Evolutionary conservation across 768 basidiomycete genomes (phyloP), one percentile per base, ranked within the genome.

Genomic region (Steccherinum ochraceum): DNA sequence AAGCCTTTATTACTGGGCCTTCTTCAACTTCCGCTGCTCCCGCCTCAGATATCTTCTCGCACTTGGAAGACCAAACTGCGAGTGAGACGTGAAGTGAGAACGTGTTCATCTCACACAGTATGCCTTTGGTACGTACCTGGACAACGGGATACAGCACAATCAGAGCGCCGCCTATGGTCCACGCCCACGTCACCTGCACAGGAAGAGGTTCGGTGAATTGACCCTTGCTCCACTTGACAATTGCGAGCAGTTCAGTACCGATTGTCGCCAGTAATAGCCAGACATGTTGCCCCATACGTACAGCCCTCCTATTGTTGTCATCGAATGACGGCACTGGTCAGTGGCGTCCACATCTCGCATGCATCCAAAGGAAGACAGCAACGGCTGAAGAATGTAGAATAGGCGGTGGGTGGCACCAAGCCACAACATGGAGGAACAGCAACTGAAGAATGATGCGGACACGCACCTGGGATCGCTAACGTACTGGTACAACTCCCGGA

Each of bases 241-340:
- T 90, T 40, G 83, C 84, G 46, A 93, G 72, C 27, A 90, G 65
- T 64, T 93, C 90, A 12, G 91, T 92, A 51, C 81, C 60, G 54
- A 91, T 82, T n/a, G 90, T 93, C 25, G 90, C 89, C 46, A 91
- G 78, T 53, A 93, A 71, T 40, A 93, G 71, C 90, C 90, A 92
- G 26, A 84, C 83, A 61, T 93, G 90, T 58, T 90, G 87, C 1
- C 91, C 90, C 90, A 93, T 92, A 51, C 90, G 78, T 55, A 83
- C 83, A n/a, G 87, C 84, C 58, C 75, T 83, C 60, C 90, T 92
- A 60, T 43, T 18, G 21, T 43, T 23, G 18, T 43, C 16, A 11
- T n/a, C 35, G 21, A 21, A 51, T 26, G 18, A 35, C 30, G 30
- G 30, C 30, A 35, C 7, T 7, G 30, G 30, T 35, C 30, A 35